Base-by-base conservation (phyloP, 2,329 filamentous ascomycete species). In the Fusarium humuli region DNA sequence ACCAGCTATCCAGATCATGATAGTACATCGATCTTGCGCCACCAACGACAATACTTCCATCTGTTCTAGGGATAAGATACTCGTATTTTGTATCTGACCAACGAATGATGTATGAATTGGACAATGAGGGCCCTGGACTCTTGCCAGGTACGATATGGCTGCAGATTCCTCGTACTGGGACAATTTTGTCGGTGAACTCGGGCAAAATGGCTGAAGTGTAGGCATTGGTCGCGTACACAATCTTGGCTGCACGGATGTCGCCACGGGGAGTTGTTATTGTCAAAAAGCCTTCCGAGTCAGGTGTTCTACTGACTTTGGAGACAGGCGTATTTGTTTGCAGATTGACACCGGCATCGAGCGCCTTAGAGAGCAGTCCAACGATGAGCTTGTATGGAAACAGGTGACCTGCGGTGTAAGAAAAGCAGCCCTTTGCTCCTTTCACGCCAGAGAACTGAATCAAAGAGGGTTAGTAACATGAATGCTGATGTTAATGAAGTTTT, bases 81-180 rank as follows among this genome's bases (percentile, higher is more conserved):
- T 59, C 57, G 13, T 46, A 59, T 13, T 59, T 29, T 4, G 57
- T 59, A 18, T 59, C 57, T 9, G 57, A 57, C 57, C 57, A 59
- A 13, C 57, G 57, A 40, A 59, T 56, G 0, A 59, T 59, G 0
- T 59, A 59, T 0, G 57, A 59, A 3, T 57, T 59, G 0, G 41
- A 30, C 0, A 59, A 30, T 2, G 29, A 30, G 0, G 50, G 30
- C 1, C 30, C 41, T 0, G 22, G 29, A 6, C 2, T 40, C 6
- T 40, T 57, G 5, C 13, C 18, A 1, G 57, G 57, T 10, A 46
- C 29, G 10, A 59, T 59, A n/a, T 59, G 50, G 3, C 57, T 59
- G 16, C 57, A 59, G 3, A 59, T 59, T 3, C 57, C 57, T 20
- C 57, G 6, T 6, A 57, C 57, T 7, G 57, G 57, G 4, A 59